These are phyloP conservation scores for Ascochyta clinopodiicola DNA, from an alignment of 2,329 filamentous ascomycete genomes.

Conservation along the genomic window DNA sequence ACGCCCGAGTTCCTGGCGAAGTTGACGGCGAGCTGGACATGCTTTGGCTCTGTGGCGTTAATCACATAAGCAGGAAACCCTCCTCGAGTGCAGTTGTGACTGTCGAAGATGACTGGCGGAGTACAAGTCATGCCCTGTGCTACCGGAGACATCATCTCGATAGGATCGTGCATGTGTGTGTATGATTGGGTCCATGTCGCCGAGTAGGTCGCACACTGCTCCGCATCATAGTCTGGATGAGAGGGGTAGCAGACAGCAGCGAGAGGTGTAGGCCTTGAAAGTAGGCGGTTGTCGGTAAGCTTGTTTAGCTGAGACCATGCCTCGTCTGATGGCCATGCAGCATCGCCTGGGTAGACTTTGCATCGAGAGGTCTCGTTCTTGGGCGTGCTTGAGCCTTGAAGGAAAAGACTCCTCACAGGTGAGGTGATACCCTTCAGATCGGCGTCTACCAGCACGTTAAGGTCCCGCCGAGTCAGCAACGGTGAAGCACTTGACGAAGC, in stretches of 20 bases:
- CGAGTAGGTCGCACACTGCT: slow-evolving; percentile 39
- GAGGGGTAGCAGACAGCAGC: slow-evolving; percentile 44
- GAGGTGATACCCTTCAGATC: slow-evolving; percentile 29
- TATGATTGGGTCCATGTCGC: slow-evolving; percentile 43
- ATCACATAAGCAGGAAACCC: slow-evolving; percentile 46
- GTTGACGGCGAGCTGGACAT: slow-evolving; percentile 46
- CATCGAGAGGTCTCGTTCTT: slow-evolving; percentile 45
- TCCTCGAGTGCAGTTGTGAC: slow-evolving; percentile 45
- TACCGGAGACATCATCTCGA: slow-evolving; percentile 48
- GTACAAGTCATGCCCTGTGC: slow-evolving; percentile 48
- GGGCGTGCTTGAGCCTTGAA: slow-evolving; percentile 19
- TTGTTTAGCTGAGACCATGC: slow-evolving; percentile 58
- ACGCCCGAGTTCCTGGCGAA: slow-evolving; percentile 44
- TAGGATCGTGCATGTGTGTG: slow-evolving; percentile 42
- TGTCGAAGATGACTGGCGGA: slow-evolving; percentile 44
- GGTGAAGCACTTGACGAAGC: slow-evolving; percentile 30
- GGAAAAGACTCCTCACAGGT: slow-evolving; percentile 31
- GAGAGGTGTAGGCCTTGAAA: slow-evolving; percentile 36
- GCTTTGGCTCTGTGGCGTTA: slow-evolving; percentile 45
- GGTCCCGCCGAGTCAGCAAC: slow-evolving; percentile 14
- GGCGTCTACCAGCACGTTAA: slow-evolving; percentile 23
- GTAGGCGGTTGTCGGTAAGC: slow-evolving; percentile 35
- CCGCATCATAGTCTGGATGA: slow-evolving; percentile 34
- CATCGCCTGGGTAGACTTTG: slow-evolving; percentile 57
- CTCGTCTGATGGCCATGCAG: slow-evolving; percentile 56